Base-by-base conservation (phyloP, 1,139 yeast species). In the Yamadazyma friedrichii region DNA sequence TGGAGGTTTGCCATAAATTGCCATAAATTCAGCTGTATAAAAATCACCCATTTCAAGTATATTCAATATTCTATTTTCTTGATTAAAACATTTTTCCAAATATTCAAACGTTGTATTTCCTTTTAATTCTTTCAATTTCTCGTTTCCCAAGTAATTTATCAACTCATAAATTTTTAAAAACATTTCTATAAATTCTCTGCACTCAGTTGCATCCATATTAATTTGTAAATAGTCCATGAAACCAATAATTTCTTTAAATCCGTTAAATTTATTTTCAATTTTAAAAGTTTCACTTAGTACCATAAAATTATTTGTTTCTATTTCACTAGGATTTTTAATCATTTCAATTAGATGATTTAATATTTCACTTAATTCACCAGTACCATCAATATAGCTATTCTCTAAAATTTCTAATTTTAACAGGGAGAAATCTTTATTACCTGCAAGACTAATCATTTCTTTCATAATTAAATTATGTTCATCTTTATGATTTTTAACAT, bases 361-460 rank as follows among this genome's bases (percentile, higher is more conserved):
- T 6, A 52, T 36, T 13, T 48, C 54, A 12, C 44, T 37, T 5
- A 43, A 33, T 9, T 44, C 37, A 3, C 42, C 49, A 12, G 45
- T 42, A 13, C 50, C 46, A 15, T 62, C 67, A 15, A 43, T 31
- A 37, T 61, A 60, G 1, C 60, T 46, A 13, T 63, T 56, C 46
- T 71, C 76, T 26, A 69, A 48, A 36, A 64, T 62, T 35, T 71
- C 76, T 20, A 69, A 56, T 36, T 64, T 66, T 9, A 70, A 55
- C 3, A 55, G 41, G 1, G 62, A 48, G 41, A 65, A 61, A 29
- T 55, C 64, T 4, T 54, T 43, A 35, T 56, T 58, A 15, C 57
- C 53, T 2, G 53, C 38, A 43, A 46, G 41, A n/a, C 39, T 45
- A 13, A 45, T 22, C 2, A 67, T 46, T 31, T 67, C 70, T 33